phyloP scores from a whole-genome alignment of 1,284 basidiomycete genomes.

The Xerocomus nothofagi region DNA sequence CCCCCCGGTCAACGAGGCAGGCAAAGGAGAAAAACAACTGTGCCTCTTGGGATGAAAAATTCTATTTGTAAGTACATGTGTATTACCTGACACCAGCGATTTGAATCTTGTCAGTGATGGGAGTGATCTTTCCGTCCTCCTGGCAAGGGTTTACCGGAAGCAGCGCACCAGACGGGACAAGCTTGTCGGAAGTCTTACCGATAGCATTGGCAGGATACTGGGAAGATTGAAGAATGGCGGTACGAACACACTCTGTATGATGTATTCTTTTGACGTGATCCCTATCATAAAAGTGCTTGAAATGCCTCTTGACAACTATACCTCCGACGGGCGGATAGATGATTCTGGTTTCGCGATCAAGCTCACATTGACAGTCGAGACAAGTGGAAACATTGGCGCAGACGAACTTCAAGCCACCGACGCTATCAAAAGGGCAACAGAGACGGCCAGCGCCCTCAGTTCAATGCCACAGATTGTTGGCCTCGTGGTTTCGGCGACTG shows the following conservation, averaged over 20 bases:
- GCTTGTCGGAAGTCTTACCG: constrained; percentile 13
- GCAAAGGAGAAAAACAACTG: constrained; percentile 10
- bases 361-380: constrained; percentile 8
- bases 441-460: not conserved
- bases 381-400: not conserved
- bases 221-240: constrained; percentile 19
- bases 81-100: not conserved
- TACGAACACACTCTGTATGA: not conserved
- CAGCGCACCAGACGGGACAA: not conserved
- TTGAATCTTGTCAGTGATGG: constrained; percentile 17
- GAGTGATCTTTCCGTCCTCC: constrained; percentile 9
- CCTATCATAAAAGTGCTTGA: constrained; percentile 17
- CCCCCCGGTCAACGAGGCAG: constrained; percentile 10
- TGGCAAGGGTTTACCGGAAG: constrained; percentile 14
- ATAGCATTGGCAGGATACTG: constrained; percentile 12
- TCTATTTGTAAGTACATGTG: constrained; percentile 22
- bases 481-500: not conserved
- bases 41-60: constrained; percentile 14
- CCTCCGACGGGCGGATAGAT: not conserved
- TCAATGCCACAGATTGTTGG: not conserved
- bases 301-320: constrained; percentile 5
- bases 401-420: constrained; percentile 18
- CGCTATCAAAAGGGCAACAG: constrained; percentile 7
- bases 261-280: constrained; percentile 1
- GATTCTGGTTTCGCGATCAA: constrained; percentile 13